Conservation (phyloP, 805 yeast genomes). For the Metschnikowia matae region DNA sequence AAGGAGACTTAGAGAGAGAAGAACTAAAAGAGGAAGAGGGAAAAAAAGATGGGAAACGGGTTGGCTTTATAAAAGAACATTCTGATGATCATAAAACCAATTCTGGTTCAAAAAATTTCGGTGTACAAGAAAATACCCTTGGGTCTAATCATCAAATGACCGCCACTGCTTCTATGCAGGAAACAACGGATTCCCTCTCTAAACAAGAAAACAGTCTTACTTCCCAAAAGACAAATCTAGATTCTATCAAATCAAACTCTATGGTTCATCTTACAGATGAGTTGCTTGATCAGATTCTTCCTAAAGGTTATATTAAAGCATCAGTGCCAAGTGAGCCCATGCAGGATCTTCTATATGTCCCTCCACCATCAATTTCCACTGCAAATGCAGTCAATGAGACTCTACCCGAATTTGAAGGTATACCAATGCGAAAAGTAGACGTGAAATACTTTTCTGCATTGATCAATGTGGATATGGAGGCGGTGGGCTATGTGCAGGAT, state of each 20-base stretch:
- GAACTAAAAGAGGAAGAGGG: neutral
- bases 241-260: neutral
- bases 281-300: slow-evolving; percentile 47
- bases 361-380: slow-evolving; percentile 40
- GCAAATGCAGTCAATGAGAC: slow-evolving; percentile 22
- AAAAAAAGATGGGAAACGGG: neutral
- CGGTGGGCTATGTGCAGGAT: slow-evolving; percentile 33
- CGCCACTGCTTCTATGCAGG: neutral
- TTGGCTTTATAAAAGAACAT: no score
- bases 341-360: slow-evolving; percentile 43
- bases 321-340: slow-evolving; percentile 20
- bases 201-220: neutral
- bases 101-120: no score
- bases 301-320: slow-evolving; percentile 46
- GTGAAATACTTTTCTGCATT: slow-evolving; percentile 65
- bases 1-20: neutral
- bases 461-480: slow-evolving; percentile 21
- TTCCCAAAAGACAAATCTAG: no score
- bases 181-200: neutral
- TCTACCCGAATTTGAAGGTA: slow-evolving; percentile 15
- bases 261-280: slow-evolving; percentile 28
- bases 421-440: slow-evolving; percentile 55
- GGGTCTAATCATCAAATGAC: no score
- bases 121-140: no score
- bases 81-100: no score